Evolutionary conservation across 1,139 yeast species (phyloP), one percentile per base, ranked within the genome.

Genomic region (Blastobotrys indianensis): DNA sequence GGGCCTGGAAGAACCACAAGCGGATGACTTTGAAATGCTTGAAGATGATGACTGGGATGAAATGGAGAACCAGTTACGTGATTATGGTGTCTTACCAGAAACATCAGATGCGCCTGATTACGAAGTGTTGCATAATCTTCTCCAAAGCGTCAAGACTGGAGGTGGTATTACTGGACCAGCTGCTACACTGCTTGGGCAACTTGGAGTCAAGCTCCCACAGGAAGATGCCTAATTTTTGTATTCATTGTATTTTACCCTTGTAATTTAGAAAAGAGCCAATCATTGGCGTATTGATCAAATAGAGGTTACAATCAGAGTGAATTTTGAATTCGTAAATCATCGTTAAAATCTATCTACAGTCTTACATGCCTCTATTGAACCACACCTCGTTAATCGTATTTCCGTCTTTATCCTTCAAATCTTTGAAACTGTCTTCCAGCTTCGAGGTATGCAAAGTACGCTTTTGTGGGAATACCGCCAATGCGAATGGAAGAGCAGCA

Each of bases 381-480:
- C 83, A 83, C 33, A 90, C 87, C 16, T 70, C 63, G 28, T 69
- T 66, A 45, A 87, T 72, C 29, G 66, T 67, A n/a, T 74, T 67
- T 6, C 95, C 95, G 15, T 79, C 64, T 47, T 73, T 71, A 57
- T 82, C 82, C 60, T 75, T 80, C 61, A 82, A 70, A 34, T 70
- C 73, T 11, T 73, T 75, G 63, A 90, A 78, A 51, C 78, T 68
- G 2, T 72, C 67, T 64, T 90, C 97, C 52, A 92, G 73, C 43
- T 73, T 70, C 12, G 65, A 51, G 6, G 81, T 83, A 20, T 73
- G 65, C 51, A 90, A 72, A 29, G 68, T 69, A 59, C 86, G 80
- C 61, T 84, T 78, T 66, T 90, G 97, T 4, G 98, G 98, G 77
- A 92, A 92, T 2, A 88, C 85, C 2, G 90, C 98, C 61, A 92